Base-by-base conservation (phyloP, 1,284 basidiomycete species). In the Mixia osmundae region DNA sequence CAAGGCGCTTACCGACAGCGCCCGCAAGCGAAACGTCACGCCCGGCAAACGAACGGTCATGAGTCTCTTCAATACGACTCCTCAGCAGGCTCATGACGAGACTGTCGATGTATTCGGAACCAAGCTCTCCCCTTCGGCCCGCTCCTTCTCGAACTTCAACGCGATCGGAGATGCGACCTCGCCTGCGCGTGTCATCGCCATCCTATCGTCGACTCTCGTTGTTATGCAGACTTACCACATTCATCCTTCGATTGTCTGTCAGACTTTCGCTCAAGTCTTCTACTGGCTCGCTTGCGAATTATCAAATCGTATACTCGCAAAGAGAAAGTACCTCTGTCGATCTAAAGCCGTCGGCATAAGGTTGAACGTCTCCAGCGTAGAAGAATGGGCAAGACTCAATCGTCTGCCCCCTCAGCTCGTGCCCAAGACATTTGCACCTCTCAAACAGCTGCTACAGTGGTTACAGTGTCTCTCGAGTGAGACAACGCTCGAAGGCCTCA, bases 181-280 rank as follows among this genome's bases (percentile, higher is more conserved):
- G 4, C 73, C 82, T 1, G 55, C 59, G 24, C 69, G 73, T 33
- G 58, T 95, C 40, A 77, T 73, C 14, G 66, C 73, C 2, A 74
- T 91, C 49, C 65, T 97, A 30, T 78, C 79, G 1, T 76, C 78
- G n/a, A 64, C 91, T 2, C 72, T 95, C 42, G 72, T 77, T 12
- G 59, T 95, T 22, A 63, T 97, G 9, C 71, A 73, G 32, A 61
- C 85, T 15, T 82, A 87, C 44, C 77, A 89, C 43, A 69, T 95
- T 46, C 42, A 44, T 32, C 87, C 89, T 8, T 74, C 69, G 2
- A 64, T 94, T 30, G 74, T 76, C 41, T 72, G 77, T 11, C 89
- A 97, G 54, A 66, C 83, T 30, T 87, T 87, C 68, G 89, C 83
- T 1, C 89, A 97, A 58, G 71, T 91, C 14, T 72, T 87, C 60